Evolutionary conservation across 2,329 filamentous ascomycete species (phyloP), one percentile per base, ranked within the genome.

Genomic region (Talaromyces sp.): DNA sequence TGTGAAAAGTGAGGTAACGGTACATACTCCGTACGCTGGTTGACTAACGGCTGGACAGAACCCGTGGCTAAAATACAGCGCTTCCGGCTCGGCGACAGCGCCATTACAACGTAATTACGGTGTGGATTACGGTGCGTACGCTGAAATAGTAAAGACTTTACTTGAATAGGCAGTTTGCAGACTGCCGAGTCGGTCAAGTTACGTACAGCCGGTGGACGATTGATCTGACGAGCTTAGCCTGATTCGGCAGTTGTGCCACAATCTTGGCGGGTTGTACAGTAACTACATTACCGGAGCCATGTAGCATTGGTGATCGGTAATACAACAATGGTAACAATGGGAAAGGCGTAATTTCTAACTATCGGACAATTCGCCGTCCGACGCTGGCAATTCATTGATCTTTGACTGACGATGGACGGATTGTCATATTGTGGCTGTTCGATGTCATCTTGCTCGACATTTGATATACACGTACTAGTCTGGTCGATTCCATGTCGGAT

Each of bases 31-130:
- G 22, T 45, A 45, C 43, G n/a, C n/a, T 22, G 11, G n/a, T 45
- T 15, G 45, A 25, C 45, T 15, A 49, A 47, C 43, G 45, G 19
- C 7, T n/a, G 49, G 47, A 51, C 43, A 51, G 47, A 51, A 51
- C 47, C 31, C 31, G 27, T 54, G 29, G 51, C 51, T 54, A 56
- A 56, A 34, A 54, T 54, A 54, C 27, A 54, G 31, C 53, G 27
- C 49, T 53, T 53, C 31, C 49, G 49, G 49, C 49, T 53, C 49
- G 53, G 53, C 31, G 31, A 22, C 31, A 25, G n/a, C 10, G n/a
- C 31, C n/a, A 3, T 56, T 36, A 38, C 31, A 31, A 19, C 31
- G 53, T 56, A 36, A 36, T 56, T 25, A 36, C 53, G 5, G 11
- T 5, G 10, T 2, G 29, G 6, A 3, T 31, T 17, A 53, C 43